Base-by-base conservation (phyloP, 2,329 filamentous ascomycete genomes). In the Cercospora zeina region DNA sequence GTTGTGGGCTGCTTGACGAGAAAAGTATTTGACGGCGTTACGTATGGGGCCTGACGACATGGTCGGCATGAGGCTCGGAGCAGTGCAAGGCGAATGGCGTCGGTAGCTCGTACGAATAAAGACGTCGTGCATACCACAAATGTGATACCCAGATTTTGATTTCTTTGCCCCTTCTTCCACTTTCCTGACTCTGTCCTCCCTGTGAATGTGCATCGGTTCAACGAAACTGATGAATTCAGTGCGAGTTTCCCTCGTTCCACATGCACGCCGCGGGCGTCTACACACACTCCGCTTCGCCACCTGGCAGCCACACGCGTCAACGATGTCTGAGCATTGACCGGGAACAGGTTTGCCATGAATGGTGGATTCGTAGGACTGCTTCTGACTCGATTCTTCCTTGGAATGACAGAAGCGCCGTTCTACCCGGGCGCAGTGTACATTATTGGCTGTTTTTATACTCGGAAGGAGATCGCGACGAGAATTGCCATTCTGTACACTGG, bases 391-490 rank as follows among this genome's bases (percentile, higher is more conserved):
- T 67, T 68, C 59, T 63, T 69, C 19, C 58, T 69, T 1, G 66
- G 67, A 14, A 54, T 69, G 13, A 37, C 42, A 2, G 55, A 58
- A 13, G 61, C 57, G 6, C 45, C 63, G 10, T 67, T 63, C 57
- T 61, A 66, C n/a, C 59, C 62, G 71, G 11, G 75, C 78, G 59
- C 76, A 69, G 39, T 63, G 79, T 80, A 79, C 69, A 79, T 80
- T 58, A 74, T 82, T 6, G 54, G 59, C 6, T 66, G 61, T 27
- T 65, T 63, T 55, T 83, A 83, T 65, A 83, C 80, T 1, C 79
- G 79, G 59, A 74, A 77, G n/a, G 81, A 83, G 66, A 62, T 72
- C 19, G 66, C 65, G 2, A 63, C 63, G 4, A 58, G 70, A 13
- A 70, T 65, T 42, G 63, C 69, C 10, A 68, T 71, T 6, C 58